Evolutionary conservation across 768 basidiomycete species (phyloP), one percentile per base, ranked within the genome.

Genomic region (Boletellus emodensis): DNA sequence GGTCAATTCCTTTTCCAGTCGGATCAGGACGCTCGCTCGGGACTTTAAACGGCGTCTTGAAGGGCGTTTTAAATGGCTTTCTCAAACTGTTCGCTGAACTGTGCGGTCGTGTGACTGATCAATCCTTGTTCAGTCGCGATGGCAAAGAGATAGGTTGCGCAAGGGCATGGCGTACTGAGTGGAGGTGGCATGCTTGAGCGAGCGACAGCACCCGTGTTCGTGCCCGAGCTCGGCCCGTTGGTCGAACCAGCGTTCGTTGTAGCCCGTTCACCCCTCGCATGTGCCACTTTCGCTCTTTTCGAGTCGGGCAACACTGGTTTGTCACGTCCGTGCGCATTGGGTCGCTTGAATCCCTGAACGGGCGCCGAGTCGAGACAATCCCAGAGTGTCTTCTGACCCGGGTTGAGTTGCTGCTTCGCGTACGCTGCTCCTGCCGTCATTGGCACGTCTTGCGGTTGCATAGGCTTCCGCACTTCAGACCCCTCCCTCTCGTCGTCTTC

Each of bases 61-160:
- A 61, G 0, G 67, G 61, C 0, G 58, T 61, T 43, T 67, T 72
- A 57, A 69, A 71, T 1, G 75, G 83, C 59, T 80, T 83, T 38
- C 59, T 71, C 44, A 82, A 56, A 46, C 56, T 58, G 22, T 55
- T 59, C 0, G 64, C 71, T 8, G 79, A 80, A 42, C 56, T 61
- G 58, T 76, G 69, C 4, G 77, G 73, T 54, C 71, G 78, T 8
- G 80, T 81, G 13, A 76, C 80, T 79, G 26, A 36, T 15, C 30
- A 14, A 13, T 9, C 12, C 11, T 37, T 17, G 15, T 36, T 51
- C 3, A 61, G 26, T 26, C 13, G 32, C 9, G 38, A 34, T 1
- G 37, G 43, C 15, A 15, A 17, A 26, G 17, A 13, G 7, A 34
- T 22, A 14, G 6, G 18, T 4, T 7, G 9, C 13, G 17, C 18